Evolutionary conservation across 345 rosid genomes (phyloP).

Genomic region (Brassica carinata): DNA sequence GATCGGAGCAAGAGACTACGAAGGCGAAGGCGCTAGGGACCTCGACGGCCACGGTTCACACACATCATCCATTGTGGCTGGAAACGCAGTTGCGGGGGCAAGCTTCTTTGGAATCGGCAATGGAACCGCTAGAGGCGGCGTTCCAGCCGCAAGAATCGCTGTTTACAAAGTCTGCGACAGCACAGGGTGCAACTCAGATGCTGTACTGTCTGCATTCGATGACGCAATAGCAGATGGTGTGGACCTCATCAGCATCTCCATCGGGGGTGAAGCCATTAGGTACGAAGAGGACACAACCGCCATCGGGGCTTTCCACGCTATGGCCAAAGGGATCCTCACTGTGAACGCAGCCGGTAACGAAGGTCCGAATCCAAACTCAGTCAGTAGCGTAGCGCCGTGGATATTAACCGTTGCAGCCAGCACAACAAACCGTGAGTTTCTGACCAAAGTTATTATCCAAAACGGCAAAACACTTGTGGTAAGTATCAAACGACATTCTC

Average conservation of each 20-base stretch:
- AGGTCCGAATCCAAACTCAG: neutral
- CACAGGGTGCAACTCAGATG: neutral
- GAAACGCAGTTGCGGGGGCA: slow-evolving; percentile 35
- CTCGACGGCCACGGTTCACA: slow-evolving; percentile 50
- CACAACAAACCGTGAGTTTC: slow-evolving; percentile 44
- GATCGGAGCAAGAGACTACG: slow-evolving; percentile 57
- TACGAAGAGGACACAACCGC: slow-evolving; percentile 23
- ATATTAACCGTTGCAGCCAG: slow-evolving; percentile 54
- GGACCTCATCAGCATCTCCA: slow-evolving; percentile 46
- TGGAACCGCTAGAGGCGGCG: slow-evolving; percentile 59
- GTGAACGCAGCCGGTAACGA: slow-evolving; percentile 45
- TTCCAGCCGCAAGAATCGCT: slow-evolving; percentile 57
- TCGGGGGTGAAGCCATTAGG: fast-evolving
- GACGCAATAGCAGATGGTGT: slow-evolving; percentile 74
- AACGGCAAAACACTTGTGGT: slow-evolving; percentile 46
- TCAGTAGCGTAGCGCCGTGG: slow-evolving; percentile 48
- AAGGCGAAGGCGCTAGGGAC: slow-evolving; percentile 36
- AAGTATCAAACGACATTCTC: slow-evolving; percentile 16
- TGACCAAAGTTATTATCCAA: slow-evolving; percentile 44
- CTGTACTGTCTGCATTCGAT: slow-evolving; percentile 52
- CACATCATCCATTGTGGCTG: slow-evolving; percentile 58
- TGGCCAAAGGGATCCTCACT: slow-evolving; percentile 54
- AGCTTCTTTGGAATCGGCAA: slow-evolving; percentile 48
- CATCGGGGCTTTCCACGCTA: slow-evolving; percentile 58
- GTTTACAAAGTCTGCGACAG: slow-evolving; percentile 42